These are phyloP conservation scores for Candida cerambycidarum DNA, from an alignment of 805 yeast genomes.

Conservation along the genomic window DNA sequence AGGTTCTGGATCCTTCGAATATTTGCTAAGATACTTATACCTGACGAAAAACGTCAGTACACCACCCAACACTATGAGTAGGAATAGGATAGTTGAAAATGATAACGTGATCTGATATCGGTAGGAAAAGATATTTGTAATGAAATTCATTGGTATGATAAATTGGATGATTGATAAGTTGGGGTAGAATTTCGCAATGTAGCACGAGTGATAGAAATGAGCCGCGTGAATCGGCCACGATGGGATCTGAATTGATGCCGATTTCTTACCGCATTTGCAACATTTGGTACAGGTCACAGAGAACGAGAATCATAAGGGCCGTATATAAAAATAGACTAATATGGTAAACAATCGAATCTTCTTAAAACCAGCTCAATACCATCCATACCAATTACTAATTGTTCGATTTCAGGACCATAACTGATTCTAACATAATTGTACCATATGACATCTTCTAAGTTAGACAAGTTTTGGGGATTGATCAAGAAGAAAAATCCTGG, in stretches of 20 bases:
- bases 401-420: slow-evolving; percentile 57
- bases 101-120: slow-evolving; percentile 53
- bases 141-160: not conserved
- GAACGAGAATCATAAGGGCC: no score
- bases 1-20: slow-evolving; percentile 38
- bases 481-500: slow-evolving; percentile 64
- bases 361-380: slow-evolving; percentile 52
- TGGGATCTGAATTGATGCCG: not conserved
- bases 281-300: no score
- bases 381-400: slow-evolving; percentile 56
- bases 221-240: not conserved
- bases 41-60: slow-evolving; percentile 51
- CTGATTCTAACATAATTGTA: slow-evolving; percentile 58
- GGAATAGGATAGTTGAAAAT: slow-evolving; percentile 44
- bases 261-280: no score
- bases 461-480: slow-evolving; percentile 50
- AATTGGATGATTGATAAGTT: not conserved
- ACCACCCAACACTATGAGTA: slow-evolving; percentile 28
- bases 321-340: slow-evolving; percentile 11
- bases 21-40: slow-evolving; percentile 61
- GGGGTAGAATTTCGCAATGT: slow-evolving; percentile 6
- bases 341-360: slow-evolving; percentile 44
- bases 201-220: not conserved
- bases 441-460: slow-evolving; percentile 57
- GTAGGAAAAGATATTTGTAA: slow-evolving; percentile 25